Conservation (phyloP, 2,329 filamentous ascomycete species). For the Lachnum nothofagi region DNA sequence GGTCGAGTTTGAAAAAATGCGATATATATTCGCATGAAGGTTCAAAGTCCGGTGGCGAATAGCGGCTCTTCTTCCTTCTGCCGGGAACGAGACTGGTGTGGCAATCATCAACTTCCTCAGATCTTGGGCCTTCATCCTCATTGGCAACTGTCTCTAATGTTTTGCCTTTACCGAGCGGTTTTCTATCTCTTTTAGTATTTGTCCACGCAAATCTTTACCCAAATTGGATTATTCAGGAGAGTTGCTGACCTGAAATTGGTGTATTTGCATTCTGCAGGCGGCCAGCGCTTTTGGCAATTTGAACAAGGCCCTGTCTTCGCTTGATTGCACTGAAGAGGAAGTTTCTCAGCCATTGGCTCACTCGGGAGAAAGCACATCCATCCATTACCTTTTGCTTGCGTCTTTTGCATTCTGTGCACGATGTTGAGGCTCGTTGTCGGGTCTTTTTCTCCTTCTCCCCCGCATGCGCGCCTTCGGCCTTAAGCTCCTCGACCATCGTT, state of each 20-base stretch:
- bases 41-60: too few species aligned
- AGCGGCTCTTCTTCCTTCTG: too few species aligned
- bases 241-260: slow-evolving; percentile 14
- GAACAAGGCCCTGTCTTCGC: slow-evolving; percentile 25
- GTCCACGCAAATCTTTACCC: not conserved
- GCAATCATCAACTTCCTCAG: too few species aligned
- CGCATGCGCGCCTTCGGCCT: slow-evolving; percentile 16
- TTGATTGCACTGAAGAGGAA: slow-evolving; percentile 23
- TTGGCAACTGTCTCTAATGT: slow-evolving; percentile 1
- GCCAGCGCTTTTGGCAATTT: slow-evolving; percentile 25
- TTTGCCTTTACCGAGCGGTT: not conserved
- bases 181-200: not conserved
- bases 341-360: slow-evolving; percentile 6
- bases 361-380: not conserved
- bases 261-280: slow-evolving; percentile 25
- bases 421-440: slow-evolving; percentile 22
- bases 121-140: too few species aligned
- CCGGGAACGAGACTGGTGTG: too few species aligned
- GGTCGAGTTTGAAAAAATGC: too few species aligned
- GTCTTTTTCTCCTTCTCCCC: slow-evolving; percentile 12
- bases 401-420: slow-evolving; percentile 24
- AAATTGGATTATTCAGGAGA: not conserved
- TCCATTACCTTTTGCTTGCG: slow-evolving; percentile 25
- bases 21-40: too few species aligned
- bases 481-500: slow-evolving; percentile 12